Conservation (phyloP, 2,329 filamentous ascomycete species). For the Monosporascus sp. region DNA sequence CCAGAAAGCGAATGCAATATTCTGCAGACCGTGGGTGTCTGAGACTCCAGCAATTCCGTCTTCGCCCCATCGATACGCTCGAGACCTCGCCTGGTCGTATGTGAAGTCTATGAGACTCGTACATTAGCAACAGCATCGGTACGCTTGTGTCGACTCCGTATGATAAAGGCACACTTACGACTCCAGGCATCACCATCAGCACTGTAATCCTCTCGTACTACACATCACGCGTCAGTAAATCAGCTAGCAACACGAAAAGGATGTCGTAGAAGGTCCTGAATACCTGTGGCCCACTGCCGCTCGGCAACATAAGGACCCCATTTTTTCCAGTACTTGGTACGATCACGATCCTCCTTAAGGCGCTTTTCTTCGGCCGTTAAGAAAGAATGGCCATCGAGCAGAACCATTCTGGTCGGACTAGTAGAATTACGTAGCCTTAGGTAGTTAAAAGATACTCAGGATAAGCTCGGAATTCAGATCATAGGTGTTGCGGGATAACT, state of each 20-base stretch:
- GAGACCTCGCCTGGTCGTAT: conserved; percentile 83
- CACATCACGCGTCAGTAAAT: conserved; percentile 9
- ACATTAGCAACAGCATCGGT: conserved; percentile 19
- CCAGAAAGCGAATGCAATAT: conserved; percentile 96
- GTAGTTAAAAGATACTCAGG: too few species aligned
- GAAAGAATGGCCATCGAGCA: conserved; percentile 83
- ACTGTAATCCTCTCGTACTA: conserved; percentile 87
- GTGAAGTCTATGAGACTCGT: conserved; percentile 66
- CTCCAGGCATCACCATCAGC: conserved; percentile 93
- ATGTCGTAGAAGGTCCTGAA: conserved; percentile 19
- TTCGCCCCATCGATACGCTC: conserved; percentile 92
- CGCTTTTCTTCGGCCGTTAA: conserved; percentile 87
- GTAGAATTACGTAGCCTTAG: neutral
- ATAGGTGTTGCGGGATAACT: too few species aligned
- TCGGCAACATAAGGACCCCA: conserved; percentile 94
- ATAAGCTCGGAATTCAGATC: too few species aligned
- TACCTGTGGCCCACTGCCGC: conserved; percentile 91
- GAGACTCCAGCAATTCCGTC: conserved; percentile 94
- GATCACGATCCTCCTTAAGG: conserved; percentile 77
- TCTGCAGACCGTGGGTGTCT: conserved; percentile 85
- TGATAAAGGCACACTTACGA: conserved; percentile 53
- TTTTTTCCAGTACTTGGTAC: conserved; percentile 93
- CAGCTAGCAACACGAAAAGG: neutral
- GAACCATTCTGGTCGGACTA: conserved; percentile 61
- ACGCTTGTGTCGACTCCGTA: conserved; percentile 2